These are phyloP conservation scores for Salix caprea DNA, from an alignment of 345 rosid species.

Conservation along the genomic window DNA sequence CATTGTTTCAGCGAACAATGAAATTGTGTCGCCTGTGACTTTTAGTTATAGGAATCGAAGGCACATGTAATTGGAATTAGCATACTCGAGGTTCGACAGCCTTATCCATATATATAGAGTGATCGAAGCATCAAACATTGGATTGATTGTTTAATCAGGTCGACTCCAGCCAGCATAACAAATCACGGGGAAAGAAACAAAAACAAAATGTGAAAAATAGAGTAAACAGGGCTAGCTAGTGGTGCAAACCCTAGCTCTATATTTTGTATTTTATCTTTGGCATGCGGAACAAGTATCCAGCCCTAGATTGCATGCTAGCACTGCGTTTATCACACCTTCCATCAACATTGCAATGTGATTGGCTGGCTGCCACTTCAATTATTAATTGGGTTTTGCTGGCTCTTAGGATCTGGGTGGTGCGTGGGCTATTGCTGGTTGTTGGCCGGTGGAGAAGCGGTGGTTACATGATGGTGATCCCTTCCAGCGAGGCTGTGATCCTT, in stretches of 20 bases:
- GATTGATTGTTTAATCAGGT: no score
- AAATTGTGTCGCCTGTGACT: no score
- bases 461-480: neutral
- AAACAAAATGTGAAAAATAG: neutral
- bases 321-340: neutral
- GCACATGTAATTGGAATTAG: no score
- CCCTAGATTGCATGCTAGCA: neutral
- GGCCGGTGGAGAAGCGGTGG: neutral
- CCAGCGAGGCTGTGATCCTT: slow-evolving; percentile 21
- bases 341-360: neutral
- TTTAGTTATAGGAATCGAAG: no score
- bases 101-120: no score
- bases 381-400: neutral
- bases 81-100: no score
- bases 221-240: neutral
- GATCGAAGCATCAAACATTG: no score
- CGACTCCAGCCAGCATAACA: no score
- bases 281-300: no score
- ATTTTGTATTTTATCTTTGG: neutral
- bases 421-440: neutral
- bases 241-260: no score
- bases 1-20: no score
- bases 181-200: neutral
- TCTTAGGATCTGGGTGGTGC: neutral
- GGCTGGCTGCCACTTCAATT: neutral